Evolutionary conservation across 768 basidiomycete genomes (phyloP), one percentile per base, ranked within the genome.

Genomic region (Tylopilus rubrobrunneus): DNA sequence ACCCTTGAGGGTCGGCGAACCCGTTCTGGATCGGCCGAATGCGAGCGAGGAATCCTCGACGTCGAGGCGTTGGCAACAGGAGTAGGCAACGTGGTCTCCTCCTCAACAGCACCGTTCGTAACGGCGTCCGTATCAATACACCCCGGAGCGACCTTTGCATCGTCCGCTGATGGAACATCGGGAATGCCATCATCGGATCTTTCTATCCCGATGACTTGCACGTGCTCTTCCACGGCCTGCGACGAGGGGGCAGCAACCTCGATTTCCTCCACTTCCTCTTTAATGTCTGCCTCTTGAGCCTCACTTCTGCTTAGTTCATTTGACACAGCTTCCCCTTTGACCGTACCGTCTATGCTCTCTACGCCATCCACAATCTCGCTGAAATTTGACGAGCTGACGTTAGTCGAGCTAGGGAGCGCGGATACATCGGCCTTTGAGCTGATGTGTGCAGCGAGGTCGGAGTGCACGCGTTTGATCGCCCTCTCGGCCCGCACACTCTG

Each of bases 401-500:
- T 60, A 40, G 58, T 53, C 25, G 65, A 65, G 48, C 55, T 55
- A 25, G 57, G 57, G 8, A 55, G 59, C 15, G 66, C 52, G 2
- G 71, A 55, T 10, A 63, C 36, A 36, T 60, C 73, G 48, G 46
- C 51, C 64, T 59, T 74, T 17, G 74, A 70, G 42, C 80, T 73
- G 50, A 77, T 70, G 63, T 93, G 90, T 11, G 84, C 84, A 10
- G 87, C 89, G 21, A 92, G 74, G 72, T 95, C 92, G 43, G 88
- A 91, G 51, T 90, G 76, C 19, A 91, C 89, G 28, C 89, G 84
- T 74, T 92, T 92, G 71, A 94, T 88, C 5, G 92, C 87, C 58
- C 90, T 79, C 73, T 94, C 91, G 39, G 89, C 84, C 42, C 92
- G 83, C 7, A 86, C 85, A 61, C 90, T 92, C 74, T 94, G 86